These are phyloP conservation scores for Taiwanofungus camphoratus DNA, from an alignment of 1,284 basidiomycete genomes.

Conservation along the genomic window DNA sequence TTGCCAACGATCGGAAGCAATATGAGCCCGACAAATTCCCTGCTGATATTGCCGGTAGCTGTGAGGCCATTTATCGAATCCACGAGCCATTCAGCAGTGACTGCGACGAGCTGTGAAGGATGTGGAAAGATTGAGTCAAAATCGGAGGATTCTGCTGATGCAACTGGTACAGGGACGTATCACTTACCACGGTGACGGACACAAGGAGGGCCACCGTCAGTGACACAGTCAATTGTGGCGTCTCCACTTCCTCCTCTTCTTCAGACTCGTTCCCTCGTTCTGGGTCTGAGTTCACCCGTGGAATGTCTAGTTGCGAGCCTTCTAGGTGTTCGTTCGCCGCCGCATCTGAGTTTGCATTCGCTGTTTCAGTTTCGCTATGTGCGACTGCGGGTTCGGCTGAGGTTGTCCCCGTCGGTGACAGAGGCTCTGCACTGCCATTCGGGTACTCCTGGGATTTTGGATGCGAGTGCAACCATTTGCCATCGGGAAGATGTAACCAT, in stretches of 20 bases:
- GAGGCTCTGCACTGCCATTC: constrained; percentile 5
- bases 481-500: no score
- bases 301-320: no score
- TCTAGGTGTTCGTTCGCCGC: no score
- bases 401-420: background rate
- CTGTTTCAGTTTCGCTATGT: no score
- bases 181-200: constrained; percentile 58
- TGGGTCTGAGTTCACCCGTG: no score
- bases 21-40: constrained; percentile 83
- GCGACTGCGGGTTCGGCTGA: no score
- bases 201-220: constrained; percentile 51
- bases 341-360: constrained; percentile 11
- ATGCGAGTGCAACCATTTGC: no score
- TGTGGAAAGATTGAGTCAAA: background rate
- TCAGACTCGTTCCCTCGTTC: constrained; percentile 7
- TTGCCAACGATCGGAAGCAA: constrained; percentile 86
- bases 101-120: constrained; percentile 51
- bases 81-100: constrained; percentile 87
- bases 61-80: constrained; percentile 72
- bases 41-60: constrained; percentile 44
- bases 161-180: background rate
- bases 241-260: constrained; percentile 41
- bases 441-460: background rate
- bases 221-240: constrained; percentile 48
- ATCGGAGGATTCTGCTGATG: no score